A percentile compares a stretch with the other conserved stretches of the same genome.
These are phyloP conservation scores for Cercospora sp. DNA, from an alignment of 2,329 filamentous ascomycete genomes.

Conservation along the genomic window DNA sequence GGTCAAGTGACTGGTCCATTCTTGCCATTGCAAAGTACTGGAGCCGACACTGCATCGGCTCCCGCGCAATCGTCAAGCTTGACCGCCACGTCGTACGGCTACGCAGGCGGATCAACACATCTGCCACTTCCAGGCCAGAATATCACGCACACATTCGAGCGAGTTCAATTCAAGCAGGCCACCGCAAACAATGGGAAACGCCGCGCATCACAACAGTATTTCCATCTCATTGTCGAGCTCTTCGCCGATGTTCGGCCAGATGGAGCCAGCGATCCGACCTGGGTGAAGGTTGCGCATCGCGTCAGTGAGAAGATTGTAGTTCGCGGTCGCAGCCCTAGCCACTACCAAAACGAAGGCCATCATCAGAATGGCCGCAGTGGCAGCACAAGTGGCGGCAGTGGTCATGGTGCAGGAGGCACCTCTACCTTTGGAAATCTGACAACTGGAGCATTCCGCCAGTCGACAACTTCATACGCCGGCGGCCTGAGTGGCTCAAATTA, in stretches of 20 bases:
- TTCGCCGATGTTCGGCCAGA: slow-evolving; percentile 65
- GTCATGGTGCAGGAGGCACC: slow-evolving; percentile 39
- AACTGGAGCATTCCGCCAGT: slow-evolving; percentile 33
- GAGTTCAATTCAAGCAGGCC: slow-evolving; percentile 91
- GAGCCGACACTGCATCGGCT: slow-evolving; percentile 26
- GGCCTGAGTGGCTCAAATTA: slow-evolving; percentile 31
- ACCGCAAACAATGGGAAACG: slow-evolving; percentile 93
- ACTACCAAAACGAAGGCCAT: slow-evolving; percentile 51
- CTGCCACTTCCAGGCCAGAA: slow-evolving; percentile 33
- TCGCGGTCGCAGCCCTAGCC: slow-evolving; percentile 78
- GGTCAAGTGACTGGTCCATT: slow-evolving; percentile 41
- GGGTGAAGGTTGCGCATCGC: slow-evolving; percentile 68
- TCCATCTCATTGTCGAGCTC: slow-evolving; percentile 84
- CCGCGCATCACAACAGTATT: slow-evolving; percentile 86
- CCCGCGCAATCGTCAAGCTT: slow-evolving; percentile 18
- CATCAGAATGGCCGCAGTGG: slow-evolving; percentile 62
- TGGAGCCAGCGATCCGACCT: slow-evolving; percentile 52
- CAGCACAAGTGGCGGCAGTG: slow-evolving; percentile 59
- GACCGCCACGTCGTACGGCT: slow-evolving; percentile 23
- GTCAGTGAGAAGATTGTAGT: slow-evolving; percentile 83
- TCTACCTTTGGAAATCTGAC: slow-evolving; percentile 35
- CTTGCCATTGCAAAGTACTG: slow-evolving; percentile 44
- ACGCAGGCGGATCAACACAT: slow-evolving; percentile 24
- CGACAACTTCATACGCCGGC: slow-evolving; percentile 28
- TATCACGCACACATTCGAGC: slow-evolving; percentile 71